These are phyloP conservation scores for Lipomyces yamanashiensis DNA, from an alignment of 805 yeast species.

Conservation along the genomic window DNA sequence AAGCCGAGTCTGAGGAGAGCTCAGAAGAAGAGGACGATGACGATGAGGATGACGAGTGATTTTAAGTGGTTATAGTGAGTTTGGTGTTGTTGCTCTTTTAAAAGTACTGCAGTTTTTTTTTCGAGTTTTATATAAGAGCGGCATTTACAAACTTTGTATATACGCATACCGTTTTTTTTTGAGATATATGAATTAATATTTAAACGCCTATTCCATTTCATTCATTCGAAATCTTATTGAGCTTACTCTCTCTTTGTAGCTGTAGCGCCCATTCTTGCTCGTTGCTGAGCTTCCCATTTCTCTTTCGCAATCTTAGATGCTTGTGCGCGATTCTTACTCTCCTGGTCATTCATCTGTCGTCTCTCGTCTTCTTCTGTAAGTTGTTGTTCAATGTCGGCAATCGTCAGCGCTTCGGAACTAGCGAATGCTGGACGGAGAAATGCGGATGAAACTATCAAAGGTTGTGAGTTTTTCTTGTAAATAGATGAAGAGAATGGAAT, in stretches of 20 bases:
- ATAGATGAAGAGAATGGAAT: background rate
- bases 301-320: background rate
- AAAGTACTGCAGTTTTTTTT: background rate
- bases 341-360: background rate
- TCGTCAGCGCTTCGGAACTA: background rate
- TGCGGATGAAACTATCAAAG: slow-evolving; percentile 2
- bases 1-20: slow-evolving; percentile 76
- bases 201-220: too few species aligned
- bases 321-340: background rate
- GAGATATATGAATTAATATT: too few species aligned
- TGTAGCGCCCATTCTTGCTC: background rate
- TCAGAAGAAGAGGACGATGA: slow-evolving; percentile 42
- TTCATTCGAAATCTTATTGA: background rate
- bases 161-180: too few species aligned
- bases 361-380: slow-evolving; percentile 6
- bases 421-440: slow-evolving; percentile 8
- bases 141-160: background rate
- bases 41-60: slow-evolving; percentile 9
- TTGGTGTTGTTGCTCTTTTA: background rate
- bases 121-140: background rate
- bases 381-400: slow-evolving; percentile 10
- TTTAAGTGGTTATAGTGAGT: background rate
- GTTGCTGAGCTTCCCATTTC: slow-evolving; percentile 7
- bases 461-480: background rate
- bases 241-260: background rate